Percentiles rank a stretch among this genome's conserved stretches.
phyloP scores from a whole-genome alignment of 1,139 yeast species.

The Diutina ranongensis region DNA sequence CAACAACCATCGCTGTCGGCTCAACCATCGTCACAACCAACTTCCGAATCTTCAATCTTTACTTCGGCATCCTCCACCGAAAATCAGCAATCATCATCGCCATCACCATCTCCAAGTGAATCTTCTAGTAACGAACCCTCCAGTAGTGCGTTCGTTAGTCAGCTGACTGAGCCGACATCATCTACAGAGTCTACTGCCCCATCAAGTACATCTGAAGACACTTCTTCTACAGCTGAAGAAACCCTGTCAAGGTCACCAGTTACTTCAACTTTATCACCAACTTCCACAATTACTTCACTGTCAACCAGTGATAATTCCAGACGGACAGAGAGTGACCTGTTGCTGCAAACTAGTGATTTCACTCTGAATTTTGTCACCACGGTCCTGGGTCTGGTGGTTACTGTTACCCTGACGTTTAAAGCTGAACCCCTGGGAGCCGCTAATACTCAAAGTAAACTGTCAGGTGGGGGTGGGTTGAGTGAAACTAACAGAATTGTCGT shows the following conservation, averaged over 20 bases:
- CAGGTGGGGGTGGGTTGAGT: conserved; percentile 24
- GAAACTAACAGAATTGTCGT: conserved; percentile 35
- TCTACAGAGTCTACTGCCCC: no score
- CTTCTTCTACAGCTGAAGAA: not conserved
- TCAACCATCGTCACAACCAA: not conserved
- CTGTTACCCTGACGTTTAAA: conserved; percentile 1
- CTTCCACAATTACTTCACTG: not conserved
- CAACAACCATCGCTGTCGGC: not conserved
- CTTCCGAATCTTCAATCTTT: not conserved
- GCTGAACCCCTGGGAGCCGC: not conserved
- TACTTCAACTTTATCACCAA: not conserved
- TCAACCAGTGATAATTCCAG: not conserved
- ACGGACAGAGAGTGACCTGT: not conserved
- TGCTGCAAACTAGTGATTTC: not conserved
- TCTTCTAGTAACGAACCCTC: no score
- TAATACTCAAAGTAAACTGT: conserved; percentile 9
- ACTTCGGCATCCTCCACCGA: no score
- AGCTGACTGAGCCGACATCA: no score
- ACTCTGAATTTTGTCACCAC: not conserved
- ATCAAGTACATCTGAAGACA: no score
- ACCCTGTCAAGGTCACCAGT: not conserved
- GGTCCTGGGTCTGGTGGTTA: conserved; percentile 4
- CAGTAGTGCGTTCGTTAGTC: no score
- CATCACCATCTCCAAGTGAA: not conserved
- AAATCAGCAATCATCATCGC: not conserved